Percentiles rank a stretch among this genome's conserved stretches.
phyloP scores from a whole-genome alignment of 495 filamentous ascomycete species.

The Xylaria venustula region DNA sequence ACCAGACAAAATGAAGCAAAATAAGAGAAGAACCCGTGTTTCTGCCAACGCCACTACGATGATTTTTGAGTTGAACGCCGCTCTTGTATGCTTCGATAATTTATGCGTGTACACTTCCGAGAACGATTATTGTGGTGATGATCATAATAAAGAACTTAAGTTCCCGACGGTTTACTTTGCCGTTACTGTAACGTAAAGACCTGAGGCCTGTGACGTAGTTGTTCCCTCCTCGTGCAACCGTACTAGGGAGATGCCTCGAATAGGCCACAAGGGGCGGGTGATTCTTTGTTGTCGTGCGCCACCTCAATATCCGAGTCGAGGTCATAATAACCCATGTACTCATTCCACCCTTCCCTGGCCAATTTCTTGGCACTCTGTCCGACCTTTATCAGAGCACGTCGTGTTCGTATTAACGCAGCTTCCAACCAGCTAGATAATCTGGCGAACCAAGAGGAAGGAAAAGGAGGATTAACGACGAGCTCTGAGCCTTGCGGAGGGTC shows the following conservation, averaged over 20 bases:
- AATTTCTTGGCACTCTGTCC: neutral
- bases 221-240: neutral
- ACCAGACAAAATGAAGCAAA: too few species aligned
- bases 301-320: neutral
- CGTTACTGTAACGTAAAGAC: too few species aligned
- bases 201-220: too few species aligned
- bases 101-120: neutral
- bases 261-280: neutral
- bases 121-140: neutral
- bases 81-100: neutral
- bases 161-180: too few species aligned
- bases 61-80: neutral
- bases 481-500: constrained; percentile 10
- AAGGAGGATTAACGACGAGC: neutral
- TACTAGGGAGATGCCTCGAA: neutral
- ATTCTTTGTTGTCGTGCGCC: neutral
- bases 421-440: constrained; percentile 3
- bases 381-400: neutral
- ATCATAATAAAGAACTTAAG: too few species aligned
- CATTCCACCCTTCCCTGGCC: constrained; percentile 12
- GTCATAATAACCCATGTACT: constrained; percentile 19
- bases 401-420: constrained; percentile 6
- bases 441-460: neutral
- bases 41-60: neutral
- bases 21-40: too few species aligned